These are phyloP conservation scores for Trebouxia sp. DNA, from an alignment of 139 green algal genomes.

Conservation along the genomic window DNA sequence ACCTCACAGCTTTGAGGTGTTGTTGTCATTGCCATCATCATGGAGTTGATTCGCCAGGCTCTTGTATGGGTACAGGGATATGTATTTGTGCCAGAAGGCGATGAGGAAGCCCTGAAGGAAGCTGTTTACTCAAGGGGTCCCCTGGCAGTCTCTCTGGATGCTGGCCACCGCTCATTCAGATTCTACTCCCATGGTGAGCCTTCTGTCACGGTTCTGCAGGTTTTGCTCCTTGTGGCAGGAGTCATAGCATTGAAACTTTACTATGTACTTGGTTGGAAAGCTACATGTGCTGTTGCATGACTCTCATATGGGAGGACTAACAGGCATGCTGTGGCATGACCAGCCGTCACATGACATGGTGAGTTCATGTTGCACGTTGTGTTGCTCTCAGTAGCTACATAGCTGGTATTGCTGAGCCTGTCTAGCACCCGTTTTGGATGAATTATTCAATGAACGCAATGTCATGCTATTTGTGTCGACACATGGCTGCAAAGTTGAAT, in stretches of 20 bases:
- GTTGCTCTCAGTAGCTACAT: too few relatives aligned
- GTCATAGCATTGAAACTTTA: not conserved
- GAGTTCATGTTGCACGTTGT: too few relatives aligned
- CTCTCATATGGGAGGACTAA: too few relatives aligned
- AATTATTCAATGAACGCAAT: too few relatives aligned
- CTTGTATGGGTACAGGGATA: constrained; percentile 43
- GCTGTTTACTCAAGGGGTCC: constrained; percentile 48
- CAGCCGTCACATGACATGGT: too few relatives aligned
- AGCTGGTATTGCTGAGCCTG: too few relatives aligned
- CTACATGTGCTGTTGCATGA: not conserved
- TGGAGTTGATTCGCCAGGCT: not conserved
- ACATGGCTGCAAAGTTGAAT: too few relatives aligned
- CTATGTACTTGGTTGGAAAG: not conserved
- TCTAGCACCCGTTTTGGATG: too few relatives aligned
- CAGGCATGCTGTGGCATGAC: not conserved
- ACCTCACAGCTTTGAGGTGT: not conserved
- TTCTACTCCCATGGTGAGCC: constrained; percentile 55
- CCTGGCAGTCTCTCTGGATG: constrained; percentile 57
- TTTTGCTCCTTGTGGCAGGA: not conserved
- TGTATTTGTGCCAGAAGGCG: constrained; percentile 38
- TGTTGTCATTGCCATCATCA: not conserved
- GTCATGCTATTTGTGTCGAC: too few relatives aligned
- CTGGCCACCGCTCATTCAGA: constrained; percentile 59
- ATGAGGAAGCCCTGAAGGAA: constrained; percentile 60
- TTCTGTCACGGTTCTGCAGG: not conserved